Evolutionary conservation across 1,139 yeast species (phyloP), one percentile per base, ranked within the genome.

Genomic region (Scheffersomyces stambukii): DNA sequence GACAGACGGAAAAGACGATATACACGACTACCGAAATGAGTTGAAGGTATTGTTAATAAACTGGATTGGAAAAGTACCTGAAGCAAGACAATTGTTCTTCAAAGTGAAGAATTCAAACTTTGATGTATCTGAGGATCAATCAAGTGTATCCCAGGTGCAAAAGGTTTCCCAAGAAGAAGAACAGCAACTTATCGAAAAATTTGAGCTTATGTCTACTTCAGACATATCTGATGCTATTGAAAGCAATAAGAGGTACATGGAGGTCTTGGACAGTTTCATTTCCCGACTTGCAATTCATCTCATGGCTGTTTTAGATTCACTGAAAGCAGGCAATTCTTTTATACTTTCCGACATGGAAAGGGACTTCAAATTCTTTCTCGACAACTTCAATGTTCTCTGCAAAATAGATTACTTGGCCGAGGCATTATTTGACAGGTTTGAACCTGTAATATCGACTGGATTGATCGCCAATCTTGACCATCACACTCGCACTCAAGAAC

Each of bases 1-100:
- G 2, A 30, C 33, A 6, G 36, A 37, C 4, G 41, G 36, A 3
- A 42, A 40, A 4, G 58, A 54, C 19, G 54, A 50, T 17, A 45
- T 56, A 19, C 54, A 59, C 24, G 81, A 76, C 37, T 76, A 72
- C 40, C 57, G 64, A n/a, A 63, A 70, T 35, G 83, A 76, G 37
- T 52, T 80, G 18, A 77, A 75, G 36, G 66, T 73, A 3, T 56
- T 79, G 27, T 56, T 81, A 29, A 64, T 81, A 43, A 72, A 70
- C 36, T 79, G 83, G 78, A 73, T 80, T 26, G 75, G 81, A 5
- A 62, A 66, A 29, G 36, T 50, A 3, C 63, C 70, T 1, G 62
- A 54, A 29, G 72, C 72, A 1, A 48, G 72, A 29, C 48, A 49
- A 23, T 42, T 65, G n/a, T 67, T 54, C 38, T 64, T 65, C 41